phyloP scores from a whole-genome alignment of 495 filamentous ascomycete genomes.

The Neurospora sp. region DNA sequence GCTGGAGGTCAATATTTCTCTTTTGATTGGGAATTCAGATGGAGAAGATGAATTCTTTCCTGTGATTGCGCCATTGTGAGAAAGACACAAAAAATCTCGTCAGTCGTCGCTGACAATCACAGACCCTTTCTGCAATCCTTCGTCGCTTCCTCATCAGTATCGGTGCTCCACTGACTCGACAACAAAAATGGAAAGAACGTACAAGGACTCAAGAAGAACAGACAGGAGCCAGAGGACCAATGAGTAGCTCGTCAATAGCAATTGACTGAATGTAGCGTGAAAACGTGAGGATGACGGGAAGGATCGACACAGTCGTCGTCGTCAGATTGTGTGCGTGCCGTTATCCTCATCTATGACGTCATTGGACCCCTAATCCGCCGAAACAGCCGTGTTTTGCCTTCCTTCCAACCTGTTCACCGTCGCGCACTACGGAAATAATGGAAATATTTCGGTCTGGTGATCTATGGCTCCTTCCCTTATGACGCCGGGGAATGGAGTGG shows the following conservation, averaged over 20 bases:
- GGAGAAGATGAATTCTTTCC: too few relatives aligned
- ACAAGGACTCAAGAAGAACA: not conserved
- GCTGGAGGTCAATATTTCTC: not conserved
- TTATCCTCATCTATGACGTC: not conserved
- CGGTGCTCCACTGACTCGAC: not conserved
- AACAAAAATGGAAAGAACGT: not conserved
- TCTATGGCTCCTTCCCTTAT: not conserved
- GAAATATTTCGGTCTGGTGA: not conserved
- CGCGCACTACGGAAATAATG: not conserved
- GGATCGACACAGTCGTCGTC: not conserved
- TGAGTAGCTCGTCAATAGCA: not conserved
- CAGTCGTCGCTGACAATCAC: not conserved
- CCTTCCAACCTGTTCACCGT: not conserved
- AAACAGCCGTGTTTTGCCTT: not conserved
- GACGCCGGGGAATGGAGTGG: not conserved
- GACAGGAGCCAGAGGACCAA: too few relatives aligned
- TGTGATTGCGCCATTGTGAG: not conserved
- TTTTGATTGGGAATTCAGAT: not conserved
- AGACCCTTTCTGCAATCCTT: not conserved
- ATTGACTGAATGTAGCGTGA: not conserved
- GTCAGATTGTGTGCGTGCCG: not conserved
- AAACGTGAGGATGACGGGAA: not conserved
- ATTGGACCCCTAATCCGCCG: not conserved
- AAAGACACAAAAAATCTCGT: not conserved
- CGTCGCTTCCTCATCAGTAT: not conserved